Evolutionary conservation across 2,329 filamentous ascomycete species (phyloP).

Genomic region (Ceratocystis lukuohia): DNA sequence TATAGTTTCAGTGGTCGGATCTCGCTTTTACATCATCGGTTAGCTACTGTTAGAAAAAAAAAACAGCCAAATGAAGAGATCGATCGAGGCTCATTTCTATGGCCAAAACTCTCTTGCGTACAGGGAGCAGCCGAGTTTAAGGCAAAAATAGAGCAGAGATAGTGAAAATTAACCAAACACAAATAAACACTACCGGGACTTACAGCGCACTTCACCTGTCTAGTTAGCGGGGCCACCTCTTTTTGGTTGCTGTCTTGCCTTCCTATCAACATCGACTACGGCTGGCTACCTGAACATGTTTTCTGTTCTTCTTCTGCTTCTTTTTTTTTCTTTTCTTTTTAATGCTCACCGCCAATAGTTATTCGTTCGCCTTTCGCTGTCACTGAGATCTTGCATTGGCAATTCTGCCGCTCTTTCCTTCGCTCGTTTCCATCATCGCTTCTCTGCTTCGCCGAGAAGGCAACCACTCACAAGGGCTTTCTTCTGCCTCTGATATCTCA

Average conservation of each 20-base stretch:
- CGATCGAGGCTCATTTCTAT: neutral
- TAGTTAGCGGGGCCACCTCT: too few species aligned
- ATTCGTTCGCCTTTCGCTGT: constrained; percentile 3
- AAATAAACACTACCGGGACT: too few species aligned
- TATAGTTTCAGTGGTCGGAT: too few species aligned
- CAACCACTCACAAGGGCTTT: neutral
- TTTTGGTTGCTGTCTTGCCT: neutral
- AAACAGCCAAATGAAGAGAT: neutral
- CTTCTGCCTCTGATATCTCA: neutral
- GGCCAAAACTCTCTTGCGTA: neutral
- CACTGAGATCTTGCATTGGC: neutral
- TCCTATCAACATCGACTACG: too few species aligned
- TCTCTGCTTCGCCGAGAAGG: neutral
- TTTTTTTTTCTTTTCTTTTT: constrained; percentile 11
- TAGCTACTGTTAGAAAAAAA: neutral
- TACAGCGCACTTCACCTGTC: too few species aligned
- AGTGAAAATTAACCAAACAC: too few species aligned
- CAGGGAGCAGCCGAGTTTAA: neutral
- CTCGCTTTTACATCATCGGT: too few species aligned
- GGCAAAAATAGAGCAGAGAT: neutral
- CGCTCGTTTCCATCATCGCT: neutral
- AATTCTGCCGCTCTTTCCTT: neutral
- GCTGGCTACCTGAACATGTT: neutral
- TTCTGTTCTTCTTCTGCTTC: constrained; percentile 11
- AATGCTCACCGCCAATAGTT: neutral